Percentiles rank a stretch among this genome's conserved stretches.
phyloP scores from a whole-genome alignment of 495 filamentous ascomycete genomes.

The Parathielavia appendiculata region DNA sequence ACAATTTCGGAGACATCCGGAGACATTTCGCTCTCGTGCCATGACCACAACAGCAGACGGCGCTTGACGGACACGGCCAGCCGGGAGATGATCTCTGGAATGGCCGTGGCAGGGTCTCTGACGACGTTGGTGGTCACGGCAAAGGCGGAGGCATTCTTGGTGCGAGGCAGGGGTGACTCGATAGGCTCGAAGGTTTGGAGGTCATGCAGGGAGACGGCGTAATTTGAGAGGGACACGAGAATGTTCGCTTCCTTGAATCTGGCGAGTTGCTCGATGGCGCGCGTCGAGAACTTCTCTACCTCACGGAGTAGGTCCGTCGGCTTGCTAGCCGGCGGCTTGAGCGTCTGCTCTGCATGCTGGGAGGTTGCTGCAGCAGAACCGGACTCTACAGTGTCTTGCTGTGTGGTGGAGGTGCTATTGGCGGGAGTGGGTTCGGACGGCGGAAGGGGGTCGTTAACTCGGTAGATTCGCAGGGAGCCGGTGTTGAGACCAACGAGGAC shows the following conservation, averaged over 20 bases:
- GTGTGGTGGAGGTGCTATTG: conserved; percentile 18
- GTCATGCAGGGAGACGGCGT: conserved; percentile 81
- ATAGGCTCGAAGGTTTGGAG: conserved; percentile 74
- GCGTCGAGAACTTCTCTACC: conserved; percentile 85
- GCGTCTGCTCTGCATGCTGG: conserved; percentile 23
- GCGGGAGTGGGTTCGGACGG: conserved; percentile 11
- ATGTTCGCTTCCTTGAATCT: conserved; percentile 90
- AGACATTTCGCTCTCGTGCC: conserved; percentile 88
- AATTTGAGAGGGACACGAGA: conserved; percentile 84
- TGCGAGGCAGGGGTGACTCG: conserved; percentile 61
- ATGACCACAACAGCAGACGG: conserved; percentile 83
- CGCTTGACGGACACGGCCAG: conserved; percentile 90
- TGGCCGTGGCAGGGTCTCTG: conserved; percentile 76
- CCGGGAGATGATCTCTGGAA: conserved; percentile 83
- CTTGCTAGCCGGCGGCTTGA: conserved; percentile 41
- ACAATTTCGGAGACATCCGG: conserved; percentile 68
- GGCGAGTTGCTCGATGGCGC: conserved; percentile 86
- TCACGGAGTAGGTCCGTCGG: conserved; percentile 84
- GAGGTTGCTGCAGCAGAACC: conserved; percentile 11
- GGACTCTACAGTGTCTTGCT: background rate
- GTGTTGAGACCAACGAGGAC: conserved; percentile 87
- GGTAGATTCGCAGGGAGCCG: conserved; percentile 84
- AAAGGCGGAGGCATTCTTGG: conserved; percentile 82
- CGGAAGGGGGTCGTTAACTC: conserved; percentile 60
- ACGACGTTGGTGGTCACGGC: conserved; percentile 92